Conservation (phyloP, 768 basidiomycete genomes). For the Paxillus rubicundulus region DNA sequence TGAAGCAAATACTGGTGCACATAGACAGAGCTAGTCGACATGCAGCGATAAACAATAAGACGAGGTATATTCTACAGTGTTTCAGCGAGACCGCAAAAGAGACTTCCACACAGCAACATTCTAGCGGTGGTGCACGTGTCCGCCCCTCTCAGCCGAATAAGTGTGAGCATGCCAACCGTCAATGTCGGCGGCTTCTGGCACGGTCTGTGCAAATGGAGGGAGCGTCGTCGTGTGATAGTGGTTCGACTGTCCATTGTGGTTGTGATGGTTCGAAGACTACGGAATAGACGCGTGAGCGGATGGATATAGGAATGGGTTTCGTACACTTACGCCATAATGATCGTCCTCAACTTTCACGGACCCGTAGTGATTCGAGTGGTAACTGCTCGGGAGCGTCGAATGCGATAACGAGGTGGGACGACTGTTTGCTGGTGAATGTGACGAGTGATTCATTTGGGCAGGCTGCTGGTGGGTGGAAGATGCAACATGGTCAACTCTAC, state of each 20-base stretch:
- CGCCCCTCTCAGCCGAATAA: constrained; percentile 63
- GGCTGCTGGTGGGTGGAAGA: constrained; percentile 54
- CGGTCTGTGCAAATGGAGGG: constrained; percentile 47
- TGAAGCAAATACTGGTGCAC: constrained; percentile 11
- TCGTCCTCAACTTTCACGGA: constrained; percentile 71
- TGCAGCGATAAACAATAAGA: constrained; percentile 34
- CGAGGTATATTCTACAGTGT: constrained; percentile 35
- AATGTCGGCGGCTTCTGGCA: constrained; percentile 40
- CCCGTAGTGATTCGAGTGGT: constrained; percentile 48
- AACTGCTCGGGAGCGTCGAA: constrained; percentile 39
- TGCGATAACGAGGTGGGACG: constrained; percentile 42
- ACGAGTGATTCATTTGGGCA: constrained; percentile 59
- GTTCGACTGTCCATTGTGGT: constrained; percentile 34
- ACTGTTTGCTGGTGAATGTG: constrained; percentile 50
- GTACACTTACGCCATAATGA: constrained; percentile 46
- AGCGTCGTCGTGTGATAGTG: constrained; percentile 44
- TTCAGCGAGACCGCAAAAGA: neutral
- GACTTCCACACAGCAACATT: constrained; percentile 2
- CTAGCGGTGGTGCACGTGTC: constrained; percentile 61
- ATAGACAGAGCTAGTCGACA: constrained; percentile 12
- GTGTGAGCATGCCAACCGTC: constrained; percentile 54
- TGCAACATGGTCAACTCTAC: constrained; percentile 48
- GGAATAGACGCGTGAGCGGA: neutral
- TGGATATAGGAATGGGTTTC: constrained; percentile 2
- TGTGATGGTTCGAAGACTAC: constrained; percentile 32